Percentiles rank a stretch among this genome's conserved stretches.
Conservation (phyloP, 768 basidiomycete genomes). For the Leccinum variicolor region DNA sequence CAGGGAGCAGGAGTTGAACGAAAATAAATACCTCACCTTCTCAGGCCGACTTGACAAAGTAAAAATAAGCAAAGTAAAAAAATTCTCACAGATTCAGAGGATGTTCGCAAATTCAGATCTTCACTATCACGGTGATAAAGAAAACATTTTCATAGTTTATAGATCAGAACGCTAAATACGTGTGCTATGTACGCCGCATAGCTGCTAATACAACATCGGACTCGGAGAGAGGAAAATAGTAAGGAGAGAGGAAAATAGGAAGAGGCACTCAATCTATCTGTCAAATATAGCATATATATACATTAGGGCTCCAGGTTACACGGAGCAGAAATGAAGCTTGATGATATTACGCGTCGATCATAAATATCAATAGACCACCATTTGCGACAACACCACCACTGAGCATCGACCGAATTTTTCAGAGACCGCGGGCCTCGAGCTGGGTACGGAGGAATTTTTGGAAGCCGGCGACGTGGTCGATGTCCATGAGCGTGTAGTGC, state of each 20-base stretch:
- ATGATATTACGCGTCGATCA: neutral
- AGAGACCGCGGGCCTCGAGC: conserved; percentile 27
- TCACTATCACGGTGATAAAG: neutral
- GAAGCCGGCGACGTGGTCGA: conserved; percentile 29
- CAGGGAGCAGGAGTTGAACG: no score
- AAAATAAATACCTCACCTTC: no score
- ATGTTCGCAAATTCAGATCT: neutral
- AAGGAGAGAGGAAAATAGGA: neutral
- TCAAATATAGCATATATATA: neutral
- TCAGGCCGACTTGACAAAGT: no score
- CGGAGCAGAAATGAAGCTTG: neutral
- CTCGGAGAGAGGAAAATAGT: neutral
- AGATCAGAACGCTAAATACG: neutral
- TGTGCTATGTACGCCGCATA: neutral
- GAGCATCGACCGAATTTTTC: neutral
- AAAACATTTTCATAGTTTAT: neutral
- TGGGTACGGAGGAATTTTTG: conserved; percentile 27
- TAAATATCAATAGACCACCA: neutral
- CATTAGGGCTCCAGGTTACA: neutral
- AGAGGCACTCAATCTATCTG: neutral
- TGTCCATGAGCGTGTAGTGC: conserved; percentile 31
- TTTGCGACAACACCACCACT: neutral
- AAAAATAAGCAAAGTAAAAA: no score
- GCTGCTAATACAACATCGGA: neutral
- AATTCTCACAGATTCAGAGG: neutral